phyloP scores from a whole-genome alignment of 2,329 filamentous ascomycete genomes.

The Tricladium varicosporioides region DNA sequence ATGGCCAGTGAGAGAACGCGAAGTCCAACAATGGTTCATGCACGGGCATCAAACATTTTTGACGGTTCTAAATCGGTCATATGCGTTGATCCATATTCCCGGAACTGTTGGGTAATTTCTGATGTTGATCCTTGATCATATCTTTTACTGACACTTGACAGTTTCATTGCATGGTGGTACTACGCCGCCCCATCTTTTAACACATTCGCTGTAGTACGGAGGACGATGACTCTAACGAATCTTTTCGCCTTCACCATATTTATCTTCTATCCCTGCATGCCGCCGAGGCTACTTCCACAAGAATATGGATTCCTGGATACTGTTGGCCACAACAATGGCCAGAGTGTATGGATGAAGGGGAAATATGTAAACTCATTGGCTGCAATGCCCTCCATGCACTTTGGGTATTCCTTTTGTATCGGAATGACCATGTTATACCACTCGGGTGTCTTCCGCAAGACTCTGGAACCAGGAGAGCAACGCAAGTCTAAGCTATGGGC shows the following conservation, averaged over 20 bases:
- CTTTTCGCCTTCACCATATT: conserved; percentile 51
- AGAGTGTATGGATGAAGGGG: conserved; percentile 49
- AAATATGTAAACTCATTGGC: conserved; percentile 50
- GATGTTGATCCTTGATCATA: background rate
- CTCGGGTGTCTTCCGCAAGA: conserved; percentile 43
- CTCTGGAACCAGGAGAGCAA: conserved; percentile 40
- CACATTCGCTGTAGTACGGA: conserved; percentile 44
- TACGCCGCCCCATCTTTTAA: conserved; percentile 51
- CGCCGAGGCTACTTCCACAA: conserved; percentile 47
- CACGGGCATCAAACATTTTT: conserved; percentile 50
- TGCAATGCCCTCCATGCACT: conserved; percentile 53
- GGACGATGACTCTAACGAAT: conserved; percentile 52
- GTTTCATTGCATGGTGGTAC: conserved; percentile 64
- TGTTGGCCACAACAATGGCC: conserved; percentile 46
- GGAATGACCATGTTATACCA: conserved; percentile 52
- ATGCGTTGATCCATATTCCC: conserved; percentile 59
- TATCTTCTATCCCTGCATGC: conserved; percentile 52
- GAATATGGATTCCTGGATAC: conserved; percentile 50
- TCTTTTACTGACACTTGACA: conserved; percentile 30
- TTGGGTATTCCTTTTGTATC: conserved; percentile 53
- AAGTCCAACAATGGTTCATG: conserved; percentile 57
- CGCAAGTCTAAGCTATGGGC: conserved; percentile 43
- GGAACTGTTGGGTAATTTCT: conserved; percentile 53
- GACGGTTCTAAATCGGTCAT: conserved; percentile 55
- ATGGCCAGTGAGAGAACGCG: conserved; percentile 50